Base-by-base conservation (phyloP, 1,139 yeast genomes). In the Scheffersomyces quercinus region DNA sequence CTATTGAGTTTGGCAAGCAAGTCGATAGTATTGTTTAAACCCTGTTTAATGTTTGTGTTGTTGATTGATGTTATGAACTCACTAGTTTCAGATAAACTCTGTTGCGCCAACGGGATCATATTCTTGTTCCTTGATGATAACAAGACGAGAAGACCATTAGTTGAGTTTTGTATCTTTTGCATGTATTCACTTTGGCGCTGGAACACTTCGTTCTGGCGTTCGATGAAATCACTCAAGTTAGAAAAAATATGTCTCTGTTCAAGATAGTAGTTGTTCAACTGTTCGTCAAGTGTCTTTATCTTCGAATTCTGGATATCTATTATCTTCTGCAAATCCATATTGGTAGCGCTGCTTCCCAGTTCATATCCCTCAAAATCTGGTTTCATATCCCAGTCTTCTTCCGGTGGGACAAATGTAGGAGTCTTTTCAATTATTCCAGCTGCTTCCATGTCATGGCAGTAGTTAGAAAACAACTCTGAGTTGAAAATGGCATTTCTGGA, bases 401-500 rank as follows among this genome's bases (percentile, higher is more conserved):
- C 37, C 9, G 16, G 29, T 20, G 37, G 36, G 8, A 29, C 16
- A 12, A 28, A 15, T 13, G 24, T 16, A 9, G 47, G 50, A 3
- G 35, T 30, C 2, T 35, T 34, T 7, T 42, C 43, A n/a, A 42
- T 15, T 9, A 40, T 9, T 13, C 58, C 58, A 2, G 37, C 40
- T 16, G 45, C 35, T 29, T 56, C 56, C 16, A 59, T 46, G 26
- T 50, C 44, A 2, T 39, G 37, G n/a, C 59, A 56, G 49, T 52
- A 68, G 7, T 49, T 45, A 16, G 50, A 46, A 44, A 67, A 67
- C 7, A 51, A 40, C 2, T 49, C 47, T 11, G 58, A 49, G 37
- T 54, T 60, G 49, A 68, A 68, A 4, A 67, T 51, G 5, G 66
- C 64, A 43, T 67, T 69, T 29, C 49, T 48, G 16, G 59, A 56